Evolutionary conservation across 208 protist genomes (phyloP).

Genomic region (Trypanosoma caninum): DNA sequence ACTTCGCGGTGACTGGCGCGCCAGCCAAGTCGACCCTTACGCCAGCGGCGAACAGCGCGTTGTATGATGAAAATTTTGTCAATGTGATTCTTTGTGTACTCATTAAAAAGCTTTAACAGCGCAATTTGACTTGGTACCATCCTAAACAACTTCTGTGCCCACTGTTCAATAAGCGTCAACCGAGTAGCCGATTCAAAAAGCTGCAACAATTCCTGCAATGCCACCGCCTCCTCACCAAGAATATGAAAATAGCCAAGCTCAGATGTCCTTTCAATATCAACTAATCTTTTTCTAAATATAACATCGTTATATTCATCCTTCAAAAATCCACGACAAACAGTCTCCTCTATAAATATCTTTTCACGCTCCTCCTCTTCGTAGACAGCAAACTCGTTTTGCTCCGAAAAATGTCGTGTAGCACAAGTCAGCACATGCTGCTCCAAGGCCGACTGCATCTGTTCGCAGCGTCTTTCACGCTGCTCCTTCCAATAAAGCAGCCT

Average conservation of each 20-base stretch:
- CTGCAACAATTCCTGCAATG: conserved; percentile 14
- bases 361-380: conserved; percentile 11
- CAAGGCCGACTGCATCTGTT: conserved; percentile 15
- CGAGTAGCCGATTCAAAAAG: conserved; percentile 35
- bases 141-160: conserved; percentile 14
- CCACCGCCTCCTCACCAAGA: conserved; percentile 29
- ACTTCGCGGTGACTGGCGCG: conserved; percentile 43
- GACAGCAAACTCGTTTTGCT: neutral
- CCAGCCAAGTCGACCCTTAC: conserved; percentile 49
- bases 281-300: neutral
- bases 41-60: conserved; percentile 32
- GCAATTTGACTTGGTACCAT: conserved; percentile 6
- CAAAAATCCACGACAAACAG: neutral
- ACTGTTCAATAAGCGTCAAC: conserved; percentile 2
- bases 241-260: too few relatives aligned
- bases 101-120: conserved; percentile 10
- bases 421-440: conserved; percentile 2
- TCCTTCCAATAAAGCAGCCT: conserved; percentile 73
- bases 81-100: neutral
- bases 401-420: neutral
- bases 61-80: conserved; percentile 45
- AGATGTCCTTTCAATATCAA: too few relatives aligned
- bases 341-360: conserved; percentile 4
- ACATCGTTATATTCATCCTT: neutral
- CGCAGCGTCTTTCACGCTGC: conserved; percentile 39